Evolutionary conservation across 1,139 yeast species (phyloP).

Genomic region (Yamadazyma sp.): DNA sequence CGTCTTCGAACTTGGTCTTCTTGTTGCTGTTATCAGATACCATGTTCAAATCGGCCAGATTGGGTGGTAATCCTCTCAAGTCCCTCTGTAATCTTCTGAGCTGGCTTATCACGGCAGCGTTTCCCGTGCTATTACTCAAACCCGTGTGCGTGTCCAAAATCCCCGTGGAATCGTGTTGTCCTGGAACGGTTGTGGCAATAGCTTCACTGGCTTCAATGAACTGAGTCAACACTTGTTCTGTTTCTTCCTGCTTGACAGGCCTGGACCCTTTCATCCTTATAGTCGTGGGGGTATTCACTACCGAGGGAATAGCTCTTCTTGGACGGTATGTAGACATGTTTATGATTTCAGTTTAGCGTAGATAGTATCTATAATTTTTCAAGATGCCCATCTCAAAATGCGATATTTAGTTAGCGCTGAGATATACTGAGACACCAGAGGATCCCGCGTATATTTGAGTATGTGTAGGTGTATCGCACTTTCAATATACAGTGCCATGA

Average conservation of each 20-base stretch:
- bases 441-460: constrained; percentile 4
- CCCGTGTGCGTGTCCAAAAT: constrained; percentile 17
- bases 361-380: constrained; percentile 5
- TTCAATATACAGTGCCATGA: not conserved
- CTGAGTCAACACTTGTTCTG: constrained; percentile 45
- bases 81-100: constrained; percentile 68
- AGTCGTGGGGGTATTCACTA: constrained; percentile 52
- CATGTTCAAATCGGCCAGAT: constrained; percentile 8
- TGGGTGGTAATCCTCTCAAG: constrained; percentile 71
- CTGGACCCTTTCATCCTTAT: constrained; percentile 33
- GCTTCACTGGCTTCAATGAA: constrained; percentile 45
- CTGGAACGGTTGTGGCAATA: constrained; percentile 21
- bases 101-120: constrained; percentile 52
- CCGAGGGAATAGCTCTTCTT: constrained; percentile 42
- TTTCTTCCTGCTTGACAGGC: constrained; percentile 36
- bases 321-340: constrained; percentile 29
- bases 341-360: too few relatives aligned
- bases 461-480: not conserved
- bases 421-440: not conserved
- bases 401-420: constrained; percentile 1
- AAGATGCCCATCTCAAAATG: constrained; percentile 8
- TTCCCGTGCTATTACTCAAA: constrained; percentile 24
- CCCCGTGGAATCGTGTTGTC: constrained; percentile 10
- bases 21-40: constrained; percentile 19
- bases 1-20: constrained; percentile 32